phyloP scores from a whole-genome alignment of 2,329 filamentous ascomycete species.

The Colletotrichum sp. region DNA sequence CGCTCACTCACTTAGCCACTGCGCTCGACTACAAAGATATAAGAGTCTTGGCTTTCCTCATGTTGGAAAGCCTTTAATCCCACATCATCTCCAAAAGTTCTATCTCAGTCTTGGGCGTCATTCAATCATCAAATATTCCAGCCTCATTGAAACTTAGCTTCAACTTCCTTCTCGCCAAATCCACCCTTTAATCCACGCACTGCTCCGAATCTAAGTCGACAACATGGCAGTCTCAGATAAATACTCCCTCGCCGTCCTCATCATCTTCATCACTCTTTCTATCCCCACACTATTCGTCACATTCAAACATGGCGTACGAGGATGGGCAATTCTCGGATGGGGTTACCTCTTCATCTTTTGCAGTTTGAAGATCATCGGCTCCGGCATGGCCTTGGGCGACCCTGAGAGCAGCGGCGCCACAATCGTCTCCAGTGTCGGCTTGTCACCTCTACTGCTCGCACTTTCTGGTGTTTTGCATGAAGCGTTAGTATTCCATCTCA shows the following conservation, averaged over 20 bases:
- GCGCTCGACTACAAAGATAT: background rate
- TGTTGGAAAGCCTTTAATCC: background rate
- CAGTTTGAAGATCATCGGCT: background rate
- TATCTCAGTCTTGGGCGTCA: background rate
- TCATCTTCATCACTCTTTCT: background rate
- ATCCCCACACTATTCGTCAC: background rate
- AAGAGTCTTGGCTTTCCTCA: background rate
- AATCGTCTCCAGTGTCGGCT: background rate
- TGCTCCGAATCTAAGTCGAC: background rate
- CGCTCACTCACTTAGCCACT: background rate
- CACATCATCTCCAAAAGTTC: background rate
- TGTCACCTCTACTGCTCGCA: background rate
- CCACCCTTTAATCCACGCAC: fast-evolving
- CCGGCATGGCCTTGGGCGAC: background rate
- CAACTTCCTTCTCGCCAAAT: fast-evolving
- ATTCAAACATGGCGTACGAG: background rate
- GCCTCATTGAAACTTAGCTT: fast-evolving
- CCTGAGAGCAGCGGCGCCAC: background rate
- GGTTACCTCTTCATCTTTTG: background rate
- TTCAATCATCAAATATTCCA: background rate
- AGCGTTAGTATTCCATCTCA: background rate
- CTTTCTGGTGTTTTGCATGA: background rate
- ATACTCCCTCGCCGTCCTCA: background rate
- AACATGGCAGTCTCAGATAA: background rate
- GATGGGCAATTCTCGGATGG: background rate